A percentile compares a stretch with the other conserved stretches of the same genome.
phyloP scores from a whole-genome alignment of 2,329 filamentous ascomycete species.

The Fusarium armeniacum region DNA sequence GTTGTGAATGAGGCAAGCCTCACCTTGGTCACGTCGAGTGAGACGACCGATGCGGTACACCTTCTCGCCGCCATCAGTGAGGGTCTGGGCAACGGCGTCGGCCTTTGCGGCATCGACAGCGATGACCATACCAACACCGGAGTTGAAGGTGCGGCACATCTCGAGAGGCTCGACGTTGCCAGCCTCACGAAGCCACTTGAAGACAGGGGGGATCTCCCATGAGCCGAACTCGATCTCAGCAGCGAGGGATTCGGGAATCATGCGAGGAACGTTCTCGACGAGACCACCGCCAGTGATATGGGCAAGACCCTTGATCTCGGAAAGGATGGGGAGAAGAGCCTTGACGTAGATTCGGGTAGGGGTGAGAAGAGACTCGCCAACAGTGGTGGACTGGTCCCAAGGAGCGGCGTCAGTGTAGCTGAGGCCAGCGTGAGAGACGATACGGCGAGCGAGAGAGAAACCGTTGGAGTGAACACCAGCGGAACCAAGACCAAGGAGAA shows the following conservation, averaged over 20 bases:
- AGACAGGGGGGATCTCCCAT: conserved; percentile 84
- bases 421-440: conserved; percentile 80
- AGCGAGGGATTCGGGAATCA: conserved; percentile 83
- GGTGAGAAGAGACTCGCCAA: conserved; percentile 85
- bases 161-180: conserved; percentile 81
- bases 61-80: conserved; percentile 75
- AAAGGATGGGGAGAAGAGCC: conserved; percentile 76
- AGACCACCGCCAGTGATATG: conserved; percentile 98
- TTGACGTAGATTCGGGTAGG: conserved; percentile 96
- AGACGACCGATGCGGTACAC: conserved; percentile 83
- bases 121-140: conserved; percentile 92
- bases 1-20: conserved; percentile 55
- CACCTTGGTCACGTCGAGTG: conserved; percentile 64
- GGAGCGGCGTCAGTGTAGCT: conserved; percentile 80
- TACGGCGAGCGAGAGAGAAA: conserved; percentile 94
- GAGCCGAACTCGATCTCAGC: conserved; percentile 83
- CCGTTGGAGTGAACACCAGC: conserved; percentile 96
- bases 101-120: conserved; percentile 78
- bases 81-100: conserved; percentile 68
- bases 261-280: conserved; percentile 92
- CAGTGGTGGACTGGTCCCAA: conserved; percentile 74
- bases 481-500: conserved; percentile 87
- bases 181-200: conserved; percentile 84
- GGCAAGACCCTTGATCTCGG: conserved; percentile 88
- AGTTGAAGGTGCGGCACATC: conserved; percentile 95